Percentiles rank a stretch among this genome's conserved stretches.
Conservation (phyloP, 352 stramenopile species). For the Globisporangium radiosum region DNA sequence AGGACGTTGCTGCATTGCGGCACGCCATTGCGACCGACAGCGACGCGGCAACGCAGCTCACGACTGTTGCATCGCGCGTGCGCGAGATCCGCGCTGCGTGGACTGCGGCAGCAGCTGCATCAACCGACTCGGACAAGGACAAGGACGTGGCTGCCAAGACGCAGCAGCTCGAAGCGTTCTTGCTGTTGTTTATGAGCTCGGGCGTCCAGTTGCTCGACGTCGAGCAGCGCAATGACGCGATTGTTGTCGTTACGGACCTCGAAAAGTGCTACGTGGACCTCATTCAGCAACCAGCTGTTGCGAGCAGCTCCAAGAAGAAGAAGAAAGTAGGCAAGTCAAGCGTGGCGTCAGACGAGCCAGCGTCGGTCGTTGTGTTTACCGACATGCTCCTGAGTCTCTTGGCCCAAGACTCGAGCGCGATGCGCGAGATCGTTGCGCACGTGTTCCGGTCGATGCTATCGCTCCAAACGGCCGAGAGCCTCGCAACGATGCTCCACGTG, state of each 20-base stretch:
- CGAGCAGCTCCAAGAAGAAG: constrained; percentile 23
- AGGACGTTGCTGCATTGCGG: constrained; percentile 21
- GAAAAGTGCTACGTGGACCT: constrained; percentile 66
- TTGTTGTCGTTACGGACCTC: constrained; percentile 50
- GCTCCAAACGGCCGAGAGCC: constrained; percentile 46
- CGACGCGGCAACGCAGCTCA: constrained; percentile 22
- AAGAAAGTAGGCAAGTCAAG: constrained; percentile 18
- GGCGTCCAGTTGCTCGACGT: constrained; percentile 67
- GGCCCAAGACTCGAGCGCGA: constrained; percentile 72
- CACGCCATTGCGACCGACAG: constrained; percentile 28
- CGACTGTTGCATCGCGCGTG: constrained; percentile 28
- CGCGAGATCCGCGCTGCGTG: constrained; percentile 22
- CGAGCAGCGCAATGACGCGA: constrained; percentile 54
- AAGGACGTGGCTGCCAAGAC: constrained; percentile 11
- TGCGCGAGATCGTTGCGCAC: constrained; percentile 79
- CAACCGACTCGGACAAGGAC: neutral
- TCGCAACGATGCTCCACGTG: constrained; percentile 71
- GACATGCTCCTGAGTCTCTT: constrained; percentile 81
- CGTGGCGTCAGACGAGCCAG: constrained; percentile 18
- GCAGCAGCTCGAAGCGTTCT: constrained; percentile 57
- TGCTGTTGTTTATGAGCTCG: constrained; percentile 68
- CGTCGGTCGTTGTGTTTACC: constrained; percentile 72
- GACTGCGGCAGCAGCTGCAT: constrained; percentile 2
- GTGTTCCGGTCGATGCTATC: constrained; percentile 73
- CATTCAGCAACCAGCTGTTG: constrained; percentile 19